Base-by-base conservation (phyloP, 2,329 filamentous ascomycete genomes). In the Paramyrothecium roridum region DNA sequence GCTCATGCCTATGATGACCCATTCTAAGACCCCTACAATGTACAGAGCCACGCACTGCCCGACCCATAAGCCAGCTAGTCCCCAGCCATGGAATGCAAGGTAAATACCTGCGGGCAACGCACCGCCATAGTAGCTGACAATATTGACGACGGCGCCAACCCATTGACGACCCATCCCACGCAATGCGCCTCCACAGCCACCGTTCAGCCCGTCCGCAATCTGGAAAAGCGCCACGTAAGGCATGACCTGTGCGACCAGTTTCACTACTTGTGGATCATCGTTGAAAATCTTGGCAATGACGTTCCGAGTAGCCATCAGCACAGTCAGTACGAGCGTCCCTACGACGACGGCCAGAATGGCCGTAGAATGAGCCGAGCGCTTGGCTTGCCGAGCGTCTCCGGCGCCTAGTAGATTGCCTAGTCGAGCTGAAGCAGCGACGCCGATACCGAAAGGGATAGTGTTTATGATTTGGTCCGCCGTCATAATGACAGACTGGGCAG, bases 201-300 rank as follows among this genome's bases (percentile, higher is more conserved):
- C 91, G 64, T 95, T 95, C 34, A 96, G 74, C 0, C 91, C 92
- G 67, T 96, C 91, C 0, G 91, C 91, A 57, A 96, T 93, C 74
- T 96, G 91, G 72, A 96, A 96, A 2, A 96, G 76, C 1, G 91
- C 92, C 1, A 96, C 91, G 63, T 87, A 93, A 0, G 92, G 92
- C 78, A 96, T 86, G 23, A 96, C 88, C 17, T 87, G 76, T 1
- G 88, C 84, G 0, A 92, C 93, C 1, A 96, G 81, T 10, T 69
- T 75, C 47, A 96, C 79, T 0, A 96, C 91, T 0, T 80, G 73
- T 20, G 82, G 72, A 62, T 96, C 90, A 59, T 92, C 82, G 64
- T 93, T 96, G 76, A 96, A 96, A 2, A 96, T 82, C 53, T 83
- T 82, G 0, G 88, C 91, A 60, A 93, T 92, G 22, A 86, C 78